A percentile compares a stretch with the other conserved stretches of the same genome.
Evolutionary conservation across 306 rosid species (phyloP).

Genomic region (Herpetospermum pedunculosum): DNA sequence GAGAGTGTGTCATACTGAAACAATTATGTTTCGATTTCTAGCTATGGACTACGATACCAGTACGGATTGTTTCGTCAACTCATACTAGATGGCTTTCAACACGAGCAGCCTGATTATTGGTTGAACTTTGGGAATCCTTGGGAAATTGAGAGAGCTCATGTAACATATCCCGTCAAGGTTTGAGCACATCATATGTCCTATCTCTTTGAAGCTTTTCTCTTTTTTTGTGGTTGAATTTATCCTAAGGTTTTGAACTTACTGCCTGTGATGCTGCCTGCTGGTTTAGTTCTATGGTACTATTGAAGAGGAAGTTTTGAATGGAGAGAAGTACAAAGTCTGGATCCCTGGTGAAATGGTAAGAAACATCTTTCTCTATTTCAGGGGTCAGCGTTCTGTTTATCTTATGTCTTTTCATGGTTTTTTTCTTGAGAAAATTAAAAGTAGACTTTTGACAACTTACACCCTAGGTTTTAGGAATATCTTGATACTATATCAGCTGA

Average conservation of each 20-base stretch:
- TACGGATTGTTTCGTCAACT: conserved; percentile 65
- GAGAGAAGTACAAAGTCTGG: conserved; percentile 35
- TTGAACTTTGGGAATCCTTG: conserved; percentile 74
- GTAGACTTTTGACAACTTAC: conserved; percentile 7
- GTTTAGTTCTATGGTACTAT: conserved; percentile 51
- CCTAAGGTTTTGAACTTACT: conserved; percentile 14
- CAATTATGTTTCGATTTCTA: conserved; percentile 4
- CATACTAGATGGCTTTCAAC: conserved; percentile 61
- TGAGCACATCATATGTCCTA: conserved; percentile 9
- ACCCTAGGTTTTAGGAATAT: conserved; percentile 12
- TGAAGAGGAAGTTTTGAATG: conserved; percentile 38
- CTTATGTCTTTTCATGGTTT: not conserved
- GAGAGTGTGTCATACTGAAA: not conserved
- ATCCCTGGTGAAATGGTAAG: conserved; percentile 63
- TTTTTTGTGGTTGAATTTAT: not conserved
- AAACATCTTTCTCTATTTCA: not conserved
- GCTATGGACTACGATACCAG: conserved; percentile 60
- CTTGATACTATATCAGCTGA: conserved; percentile 15
- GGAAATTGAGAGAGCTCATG: conserved; percentile 64
- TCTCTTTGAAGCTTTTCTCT: conserved; percentile 13
- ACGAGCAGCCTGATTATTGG: conserved; percentile 75
- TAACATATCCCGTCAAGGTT: conserved; percentile 68
- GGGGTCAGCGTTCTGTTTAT: not conserved
- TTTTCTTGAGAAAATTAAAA: not conserved
- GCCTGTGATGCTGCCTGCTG: conserved; percentile 11